Evolutionary conservation across 2,329 filamentous ascomycete genomes (phyloP).

Genomic region (Cladophialophora chaetospira): DNA sequence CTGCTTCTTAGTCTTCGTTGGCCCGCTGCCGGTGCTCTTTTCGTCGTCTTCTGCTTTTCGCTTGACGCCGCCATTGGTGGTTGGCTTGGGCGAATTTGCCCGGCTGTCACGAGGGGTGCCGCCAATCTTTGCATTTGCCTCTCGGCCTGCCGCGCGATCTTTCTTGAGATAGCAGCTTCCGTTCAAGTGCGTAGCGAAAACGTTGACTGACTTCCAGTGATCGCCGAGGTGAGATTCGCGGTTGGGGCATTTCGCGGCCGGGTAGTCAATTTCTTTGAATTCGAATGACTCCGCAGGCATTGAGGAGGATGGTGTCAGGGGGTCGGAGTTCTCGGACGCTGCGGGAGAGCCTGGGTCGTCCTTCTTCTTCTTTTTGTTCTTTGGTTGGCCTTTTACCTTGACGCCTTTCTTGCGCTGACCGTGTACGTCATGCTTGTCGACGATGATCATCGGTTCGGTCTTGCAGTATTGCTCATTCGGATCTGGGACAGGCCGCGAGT

Average conservation of each 20-base stretch:
- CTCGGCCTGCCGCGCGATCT: slow-evolving; percentile 31
- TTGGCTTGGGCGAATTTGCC: slow-evolving; percentile 33
- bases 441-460: slow-evolving; percentile 59
- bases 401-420: slow-evolving; percentile 42
- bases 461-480: slow-evolving; percentile 57
- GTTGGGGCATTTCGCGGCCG: slow-evolving; percentile 34
- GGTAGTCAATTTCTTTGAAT: slow-evolving; percentile 34
- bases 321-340: slow-evolving; percentile 37
- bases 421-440: slow-evolving; percentile 63
- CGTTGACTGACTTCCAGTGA: slow-evolving; percentile 36
- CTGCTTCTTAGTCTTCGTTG: slow-evolving; percentile 29
- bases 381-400: slow-evolving; percentile 33
- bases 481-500: slow-evolving; percentile 51
- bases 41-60: slow-evolving; percentile 32
- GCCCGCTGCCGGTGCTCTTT: slow-evolving; percentile 10
- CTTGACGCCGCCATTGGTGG: slow-evolving; percentile 30
- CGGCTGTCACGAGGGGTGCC: slow-evolving; percentile 33
- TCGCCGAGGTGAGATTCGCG: slow-evolving; percentile 33
- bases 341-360: slow-evolving; percentile 38
- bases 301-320: slow-evolving; percentile 32
- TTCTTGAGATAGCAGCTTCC: slow-evolving; percentile 33
- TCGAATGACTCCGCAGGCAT: slow-evolving; percentile 32
- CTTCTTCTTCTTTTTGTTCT: slow-evolving; percentile 51
- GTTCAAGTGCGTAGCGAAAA: slow-evolving; percentile 34
- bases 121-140: slow-evolving; percentile 33